A percentile compares a stretch with the other conserved stretches of the same genome.
Conservation (phyloP, 2,329 filamentous ascomycete species). For the Macrophomina phaseolina region DNA sequence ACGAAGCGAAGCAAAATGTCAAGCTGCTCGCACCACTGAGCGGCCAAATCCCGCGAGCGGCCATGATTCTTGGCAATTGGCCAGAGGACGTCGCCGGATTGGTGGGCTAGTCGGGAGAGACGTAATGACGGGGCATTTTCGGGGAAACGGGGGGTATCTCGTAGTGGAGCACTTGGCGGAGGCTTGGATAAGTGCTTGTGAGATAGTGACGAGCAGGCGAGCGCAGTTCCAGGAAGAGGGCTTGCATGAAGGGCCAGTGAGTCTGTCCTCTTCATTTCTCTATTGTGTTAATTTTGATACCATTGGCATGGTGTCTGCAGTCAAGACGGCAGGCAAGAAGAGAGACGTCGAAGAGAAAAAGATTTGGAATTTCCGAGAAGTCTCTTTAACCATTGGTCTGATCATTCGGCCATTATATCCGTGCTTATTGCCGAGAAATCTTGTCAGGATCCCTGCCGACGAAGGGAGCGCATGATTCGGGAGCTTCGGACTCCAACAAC, state of each 20-base stretch:
- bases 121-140: background rate
- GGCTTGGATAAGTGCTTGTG: background rate
- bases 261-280: background rate
- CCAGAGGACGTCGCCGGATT: slow-evolving; percentile 83
- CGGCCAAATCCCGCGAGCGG: slow-evolving; percentile 77
- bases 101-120: slow-evolving; percentile 45
- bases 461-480: background rate
- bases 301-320: slow-evolving; percentile 19
- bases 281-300: background rate
- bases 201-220: background rate
- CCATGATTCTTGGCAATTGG: slow-evolving; percentile 84
- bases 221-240: background rate
- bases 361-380: background rate
- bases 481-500: background rate
- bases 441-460: background rate
- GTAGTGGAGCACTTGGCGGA: background rate
- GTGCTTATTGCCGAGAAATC: background rate
- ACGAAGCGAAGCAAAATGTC: slow-evolving; percentile 80
- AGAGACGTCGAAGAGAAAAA: background rate
- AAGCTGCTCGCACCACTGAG: slow-evolving; percentile 84
- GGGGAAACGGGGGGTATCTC: background rate
- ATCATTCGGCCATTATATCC: slow-evolving; percentile 4
- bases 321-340: background rate
- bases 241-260: background rate
- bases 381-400: slow-evolving; percentile 1